phyloP scores from a whole-genome alignment of 176 grass and related monocot genomes.

The Avena insularis region DNA sequence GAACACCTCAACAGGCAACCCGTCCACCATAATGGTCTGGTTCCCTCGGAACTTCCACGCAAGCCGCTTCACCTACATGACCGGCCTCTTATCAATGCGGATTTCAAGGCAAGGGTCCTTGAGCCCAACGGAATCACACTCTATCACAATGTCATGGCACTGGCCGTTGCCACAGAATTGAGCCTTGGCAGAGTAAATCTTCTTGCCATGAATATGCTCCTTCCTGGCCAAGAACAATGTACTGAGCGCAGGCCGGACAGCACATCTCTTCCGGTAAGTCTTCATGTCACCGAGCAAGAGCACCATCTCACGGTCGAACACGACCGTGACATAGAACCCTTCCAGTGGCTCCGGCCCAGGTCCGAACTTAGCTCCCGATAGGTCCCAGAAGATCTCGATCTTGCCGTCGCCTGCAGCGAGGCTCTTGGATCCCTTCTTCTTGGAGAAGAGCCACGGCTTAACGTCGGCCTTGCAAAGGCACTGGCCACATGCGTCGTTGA shows the following conservation, averaged over 20 bases:
- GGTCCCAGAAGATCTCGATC: slow-evolving; percentile 51
- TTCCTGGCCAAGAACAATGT: slow-evolving; percentile 42
- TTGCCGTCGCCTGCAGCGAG: neutral
- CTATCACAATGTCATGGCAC: slow-evolving; percentile 42
- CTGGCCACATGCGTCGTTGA: slow-evolving; percentile 25
- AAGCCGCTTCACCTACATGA: slow-evolving; percentile 51
- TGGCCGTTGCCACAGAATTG: slow-evolving; percentile 32
- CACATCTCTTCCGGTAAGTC: slow-evolving; percentile 40
- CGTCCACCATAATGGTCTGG: slow-evolving; percentile 52
- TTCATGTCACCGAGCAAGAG: slow-evolving; percentile 54
- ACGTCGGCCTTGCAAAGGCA: slow-evolving; percentile 41
- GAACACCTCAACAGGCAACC: slow-evolving; percentile 48
- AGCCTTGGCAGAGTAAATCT: slow-evolving; percentile 47
- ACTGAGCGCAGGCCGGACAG: slow-evolving; percentile 14
- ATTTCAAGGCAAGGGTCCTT: slow-evolving; percentile 47
- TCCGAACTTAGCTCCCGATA: slow-evolving; percentile 46
- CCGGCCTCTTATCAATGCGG: slow-evolving; percentile 37
- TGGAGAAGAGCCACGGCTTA: slow-evolving; percentile 51
- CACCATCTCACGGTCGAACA: slow-evolving; percentile 50
- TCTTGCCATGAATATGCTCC: slow-evolving; percentile 47
- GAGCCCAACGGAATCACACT: slow-evolving; percentile 32
- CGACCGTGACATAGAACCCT: slow-evolving; percentile 48
- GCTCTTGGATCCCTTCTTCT: slow-evolving; percentile 44
- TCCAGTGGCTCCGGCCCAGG: slow-evolving; percentile 44
- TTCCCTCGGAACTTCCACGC: slow-evolving; percentile 56